phyloP scores from a whole-genome alignment of 2,329 filamentous ascomycete genomes.

The Stemphylium lycopersici region DNA sequence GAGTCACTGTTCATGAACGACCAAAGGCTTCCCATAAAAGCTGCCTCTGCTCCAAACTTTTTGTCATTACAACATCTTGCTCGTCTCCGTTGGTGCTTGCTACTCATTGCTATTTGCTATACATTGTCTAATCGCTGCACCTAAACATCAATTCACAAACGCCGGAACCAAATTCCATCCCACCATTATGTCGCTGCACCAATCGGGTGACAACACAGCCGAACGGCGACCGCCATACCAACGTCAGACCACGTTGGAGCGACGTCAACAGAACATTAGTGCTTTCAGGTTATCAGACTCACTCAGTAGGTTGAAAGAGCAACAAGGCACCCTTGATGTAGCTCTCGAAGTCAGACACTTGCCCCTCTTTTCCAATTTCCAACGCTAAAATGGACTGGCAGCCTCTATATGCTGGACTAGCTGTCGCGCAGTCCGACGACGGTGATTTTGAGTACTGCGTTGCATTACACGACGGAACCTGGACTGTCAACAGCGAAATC shows the following conservation, averaged over 20 bases:
- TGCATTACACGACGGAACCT: constrained; percentile 75
- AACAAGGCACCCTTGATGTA: constrained; percentile 7
- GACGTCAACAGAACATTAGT: constrained; percentile 10
- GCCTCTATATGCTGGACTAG: constrained; percentile 66
- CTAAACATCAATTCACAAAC: not conserved
- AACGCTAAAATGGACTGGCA: constrained; percentile 16
- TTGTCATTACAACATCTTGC: not conserved
- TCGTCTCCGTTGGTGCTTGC: not conserved
- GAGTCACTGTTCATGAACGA: constrained; percentile 2
- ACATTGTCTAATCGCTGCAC: not conserved
- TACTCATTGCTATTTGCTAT: not conserved
- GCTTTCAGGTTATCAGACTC: constrained; percentile 9
- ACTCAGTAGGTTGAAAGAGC: constrained; percentile 11
- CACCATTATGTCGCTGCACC: constrained; percentile 7
- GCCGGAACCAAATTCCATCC: not conserved
- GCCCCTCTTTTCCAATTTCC: not conserved
- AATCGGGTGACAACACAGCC: not conserved
- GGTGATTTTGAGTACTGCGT: constrained; percentile 60
- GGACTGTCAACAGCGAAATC: constrained; percentile 74
- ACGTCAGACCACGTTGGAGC: constrained; percentile 7
- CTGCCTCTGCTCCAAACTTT: not conserved
- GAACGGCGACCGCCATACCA: constrained; percentile 3
- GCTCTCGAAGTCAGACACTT: constrained; percentile 5
- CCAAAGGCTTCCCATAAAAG: constrained; percentile 11
- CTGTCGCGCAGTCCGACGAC: constrained; percentile 60